phyloP scores from a whole-genome alignment of 1,139 yeast species.

The Dujonia santamariae region DNA sequence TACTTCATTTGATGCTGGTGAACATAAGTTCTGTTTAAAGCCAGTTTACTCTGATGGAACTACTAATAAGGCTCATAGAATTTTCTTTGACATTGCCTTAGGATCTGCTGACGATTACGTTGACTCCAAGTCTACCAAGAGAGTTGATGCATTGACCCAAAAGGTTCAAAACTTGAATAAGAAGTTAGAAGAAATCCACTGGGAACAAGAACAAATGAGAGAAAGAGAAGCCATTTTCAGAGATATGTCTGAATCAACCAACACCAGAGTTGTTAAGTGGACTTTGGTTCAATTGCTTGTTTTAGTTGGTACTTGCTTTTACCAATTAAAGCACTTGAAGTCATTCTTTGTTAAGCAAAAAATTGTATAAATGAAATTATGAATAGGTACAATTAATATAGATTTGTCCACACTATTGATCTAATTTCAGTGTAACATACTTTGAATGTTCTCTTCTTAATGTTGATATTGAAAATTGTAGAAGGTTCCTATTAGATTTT shows the following conservation, averaged over 20 bases:
- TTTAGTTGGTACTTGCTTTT: slow-evolving; percentile 46
- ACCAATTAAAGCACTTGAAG: slow-evolving; percentile 51
- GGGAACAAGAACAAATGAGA: slow-evolving; percentile 47
- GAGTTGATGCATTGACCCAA: slow-evolving; percentile 41
- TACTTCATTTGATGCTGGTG: slow-evolving; percentile 44
- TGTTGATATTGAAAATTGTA: too few relatives aligned
- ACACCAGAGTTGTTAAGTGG: slow-evolving; percentile 46
- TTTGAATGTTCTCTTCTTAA: too few relatives aligned
- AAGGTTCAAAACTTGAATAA: slow-evolving; percentile 38
- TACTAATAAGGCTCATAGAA: slow-evolving; percentile 33
- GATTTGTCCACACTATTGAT: too few relatives aligned
- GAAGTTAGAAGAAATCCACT: slow-evolving; percentile 42
- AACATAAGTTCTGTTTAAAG: slow-evolving; percentile 47
- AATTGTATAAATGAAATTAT: slow-evolving; percentile 29
- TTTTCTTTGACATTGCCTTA: slow-evolving; percentile 44
- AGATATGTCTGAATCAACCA: slow-evolving; percentile 46
- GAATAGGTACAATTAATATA: too few relatives aligned
- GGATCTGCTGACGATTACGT: slow-evolving; percentile 49
- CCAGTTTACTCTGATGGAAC: slow-evolving; percentile 41
- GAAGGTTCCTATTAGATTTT: too few relatives aligned
- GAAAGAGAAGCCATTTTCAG: slow-evolving; percentile 48
- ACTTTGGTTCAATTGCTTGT: slow-evolving; percentile 44
- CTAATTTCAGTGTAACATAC: too few relatives aligned
- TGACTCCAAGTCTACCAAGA: slow-evolving; percentile 44
- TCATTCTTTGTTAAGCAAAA: slow-evolving; percentile 51